phyloP scores from a whole-genome alignment of 2,329 filamentous ascomycete species.

The Ilyonectria sp. region DNA sequence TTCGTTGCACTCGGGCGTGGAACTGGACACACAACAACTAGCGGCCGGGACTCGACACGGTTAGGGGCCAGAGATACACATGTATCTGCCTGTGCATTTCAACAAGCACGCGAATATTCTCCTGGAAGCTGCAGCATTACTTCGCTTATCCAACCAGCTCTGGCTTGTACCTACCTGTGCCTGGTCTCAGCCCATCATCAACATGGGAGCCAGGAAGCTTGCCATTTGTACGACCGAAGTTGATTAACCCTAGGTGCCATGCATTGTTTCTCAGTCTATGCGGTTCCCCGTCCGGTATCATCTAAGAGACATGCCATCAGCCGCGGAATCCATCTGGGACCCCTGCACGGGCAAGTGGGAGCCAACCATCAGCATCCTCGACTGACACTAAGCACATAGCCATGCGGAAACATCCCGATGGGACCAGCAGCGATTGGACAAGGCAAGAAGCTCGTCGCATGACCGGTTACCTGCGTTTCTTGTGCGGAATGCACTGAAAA shows the following conservation, averaged over 20 bases:
- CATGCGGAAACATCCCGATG: constrained; percentile 24
- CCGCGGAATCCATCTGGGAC: background rate
- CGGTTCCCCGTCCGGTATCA: constrained; percentile 11
- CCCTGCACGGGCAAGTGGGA: background rate
- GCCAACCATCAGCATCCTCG: constrained; percentile 3
- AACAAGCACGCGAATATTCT: background rate
- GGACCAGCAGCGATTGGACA: constrained; percentile 18
- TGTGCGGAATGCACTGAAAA: background rate
- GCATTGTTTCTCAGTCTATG: background rate
- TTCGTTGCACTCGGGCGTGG: background rate
- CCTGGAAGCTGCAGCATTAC: background rate
- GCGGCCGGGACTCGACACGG: background rate
- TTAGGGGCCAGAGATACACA: too few species aligned
- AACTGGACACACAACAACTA: background rate
- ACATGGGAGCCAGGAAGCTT: background rate
- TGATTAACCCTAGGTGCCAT: background rate
- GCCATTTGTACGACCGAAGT: background rate
- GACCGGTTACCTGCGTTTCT: constrained; percentile 1
- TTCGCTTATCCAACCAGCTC: background rate
- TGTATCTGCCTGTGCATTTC: too few species aligned
- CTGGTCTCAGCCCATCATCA: background rate
- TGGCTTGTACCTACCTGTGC: background rate
- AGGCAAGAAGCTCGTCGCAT: background rate
- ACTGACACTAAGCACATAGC: constrained; percentile 15
- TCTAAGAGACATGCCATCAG: constrained; percentile 6